Conservation (phyloP, 805 yeast species). For the Tetrapisispora namnaoensis region DNA sequence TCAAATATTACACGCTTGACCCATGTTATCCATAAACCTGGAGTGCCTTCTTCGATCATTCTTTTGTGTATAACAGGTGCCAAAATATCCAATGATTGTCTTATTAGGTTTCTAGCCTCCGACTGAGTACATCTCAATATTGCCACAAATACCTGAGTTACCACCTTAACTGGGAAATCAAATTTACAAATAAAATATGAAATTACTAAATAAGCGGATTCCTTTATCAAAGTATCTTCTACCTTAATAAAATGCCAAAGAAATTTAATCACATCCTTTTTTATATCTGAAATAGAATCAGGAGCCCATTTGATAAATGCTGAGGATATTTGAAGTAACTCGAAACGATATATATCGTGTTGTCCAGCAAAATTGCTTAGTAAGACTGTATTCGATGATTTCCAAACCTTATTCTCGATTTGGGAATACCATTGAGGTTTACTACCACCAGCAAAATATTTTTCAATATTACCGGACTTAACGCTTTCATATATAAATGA, state of each 20-base stretch:
- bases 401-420: conserved; percentile 66
- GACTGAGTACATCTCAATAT: conserved; percentile 72
- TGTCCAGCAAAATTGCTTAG: conserved; percentile 47
- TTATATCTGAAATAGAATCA: conserved; percentile 42
- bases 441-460: conserved; percentile 30
- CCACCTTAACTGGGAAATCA: conserved; percentile 82
- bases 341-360: conserved; percentile 65
- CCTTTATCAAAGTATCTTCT: conserved; percentile 82
- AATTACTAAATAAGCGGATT: conserved; percentile 84
- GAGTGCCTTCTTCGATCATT: conserved; percentile 41
- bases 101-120: conserved; percentile 74
- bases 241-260: conserved; percentile 88
- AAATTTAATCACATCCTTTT: conserved; percentile 83
- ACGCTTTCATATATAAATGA: conserved; percentile 54
- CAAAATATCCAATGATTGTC: conserved; percentile 75
- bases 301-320: conserved; percentile 64
- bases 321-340: conserved; percentile 73
- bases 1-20: conserved; percentile 87
- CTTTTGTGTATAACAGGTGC: conserved; percentile 80
- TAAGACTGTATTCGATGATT: conserved; percentile 40
- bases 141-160: conserved; percentile 88
- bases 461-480: conserved; percentile 37
- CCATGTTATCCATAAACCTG: conserved; percentile 78
- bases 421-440: conserved; percentile 53
- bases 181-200: conserved; percentile 77